These are phyloP conservation scores for Melaleuca quinquenervia DNA, from an alignment of 345 rosid species.

Conservation along the genomic window DNA sequence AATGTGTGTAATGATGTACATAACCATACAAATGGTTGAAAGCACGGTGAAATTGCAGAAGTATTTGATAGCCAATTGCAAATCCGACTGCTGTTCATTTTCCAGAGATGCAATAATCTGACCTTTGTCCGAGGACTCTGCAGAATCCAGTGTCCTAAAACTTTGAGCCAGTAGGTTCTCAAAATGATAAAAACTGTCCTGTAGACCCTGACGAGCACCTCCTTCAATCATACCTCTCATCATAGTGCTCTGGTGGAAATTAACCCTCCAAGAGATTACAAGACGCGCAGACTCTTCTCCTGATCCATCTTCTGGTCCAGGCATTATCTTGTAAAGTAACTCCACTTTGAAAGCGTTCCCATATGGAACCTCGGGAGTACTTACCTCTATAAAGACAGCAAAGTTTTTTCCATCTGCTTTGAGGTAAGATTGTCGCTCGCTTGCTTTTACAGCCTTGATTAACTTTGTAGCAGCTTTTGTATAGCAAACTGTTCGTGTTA, in stretches of 20 bases:
- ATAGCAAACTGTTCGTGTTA: slow-evolving; percentile 44
- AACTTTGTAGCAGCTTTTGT: slow-evolving; percentile 64
- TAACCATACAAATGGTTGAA: slow-evolving; percentile 40
- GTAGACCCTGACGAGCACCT: slow-evolving; percentile 73
- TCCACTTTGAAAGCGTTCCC: slow-evolving; percentile 57
- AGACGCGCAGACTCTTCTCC: slow-evolving; percentile 54
- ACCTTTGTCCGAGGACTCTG: slow-evolving; percentile 28
- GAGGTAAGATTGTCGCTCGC: slow-evolving; percentile 62
- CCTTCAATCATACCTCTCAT: slow-evolving; percentile 88
- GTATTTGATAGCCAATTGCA: slow-evolving; percentile 47
- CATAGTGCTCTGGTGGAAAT: slow-evolving; percentile 53
- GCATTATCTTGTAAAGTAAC: slow-evolving; percentile 70
- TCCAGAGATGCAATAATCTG: slow-evolving; percentile 51
- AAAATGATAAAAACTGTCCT: slow-evolving; percentile 66
- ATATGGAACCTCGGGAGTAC: slow-evolving; percentile 80
- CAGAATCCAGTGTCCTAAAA: slow-evolving; percentile 28
- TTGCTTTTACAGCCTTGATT: slow-evolving; percentile 72
- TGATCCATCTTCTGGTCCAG: slow-evolving; percentile 31
- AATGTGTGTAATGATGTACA: slow-evolving; percentile 52
- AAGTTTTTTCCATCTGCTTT: slow-evolving; percentile 49
- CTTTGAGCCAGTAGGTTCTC: slow-evolving; percentile 38
- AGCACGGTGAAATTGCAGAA: slow-evolving; percentile 57
- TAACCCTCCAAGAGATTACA: slow-evolving; percentile 63
- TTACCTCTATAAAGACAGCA: slow-evolving; percentile 39
- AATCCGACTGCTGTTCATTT: slow-evolving; percentile 51